Evolutionary conservation across 805 yeast species (phyloP), one percentile per base, ranked within the genome.

Genomic region (Jamesozyma spencerorum): DNA sequence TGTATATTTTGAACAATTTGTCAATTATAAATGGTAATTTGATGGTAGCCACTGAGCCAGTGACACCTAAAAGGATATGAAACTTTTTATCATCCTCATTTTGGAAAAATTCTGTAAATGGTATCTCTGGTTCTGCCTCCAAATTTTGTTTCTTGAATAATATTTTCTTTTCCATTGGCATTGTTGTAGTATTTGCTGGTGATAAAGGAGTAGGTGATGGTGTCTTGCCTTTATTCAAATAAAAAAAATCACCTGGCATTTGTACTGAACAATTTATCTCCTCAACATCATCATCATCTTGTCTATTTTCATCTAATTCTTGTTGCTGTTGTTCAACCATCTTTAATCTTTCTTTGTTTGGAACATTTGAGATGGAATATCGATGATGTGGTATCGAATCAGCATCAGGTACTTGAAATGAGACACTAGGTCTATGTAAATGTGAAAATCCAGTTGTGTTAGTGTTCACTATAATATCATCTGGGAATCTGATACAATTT

Each of bases 11-110:
- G 57, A 80, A 81, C 37, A 92, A 70, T 58, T 86, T 85, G 55
- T 82, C 94, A 48, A 92, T 85, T 31, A 92, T 86, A 48, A 82
- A 62, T 0, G 96, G 95, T 18, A 92, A 80, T 60, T 92, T 92
- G 47, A 92, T 86, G 2, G 97, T 85, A 4, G 98, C 98, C 3
- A 92, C 97, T 2, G 95, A 84, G 1, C 98, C 98, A 1, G 97
- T 85, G 15, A 94, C 94, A 15, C 94, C 98, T 33, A 92, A 69
- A 42, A 92, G 67, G 34, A 92, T 79, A 60, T 92, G 98, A 42
- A 85, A 70, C 55, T 87, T 88, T 34, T 80, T 83, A 57, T 85
- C 95, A 57, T 85, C 92, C 52, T 79, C 63, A 51, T 77, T 78
- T 41, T 75, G 74, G 43, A 84, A 68, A 57, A 77, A 83, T 48